phyloP scores from a whole-genome alignment of 192 early-diverging fungal genomes.

The Thamnidium elegans region DNA sequence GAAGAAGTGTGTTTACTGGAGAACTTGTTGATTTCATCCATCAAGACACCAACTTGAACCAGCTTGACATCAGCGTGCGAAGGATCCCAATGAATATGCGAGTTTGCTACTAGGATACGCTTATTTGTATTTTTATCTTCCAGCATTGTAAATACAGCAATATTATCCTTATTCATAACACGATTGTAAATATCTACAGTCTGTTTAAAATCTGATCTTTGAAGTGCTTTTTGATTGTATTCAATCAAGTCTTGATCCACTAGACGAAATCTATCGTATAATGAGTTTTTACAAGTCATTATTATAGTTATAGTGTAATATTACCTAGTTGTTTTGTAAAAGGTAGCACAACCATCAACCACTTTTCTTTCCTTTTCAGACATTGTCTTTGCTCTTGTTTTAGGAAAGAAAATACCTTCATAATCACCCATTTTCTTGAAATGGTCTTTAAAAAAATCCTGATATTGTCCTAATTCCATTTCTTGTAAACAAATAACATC shows the following conservation, averaged over 20 bases:
- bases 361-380: conserved; percentile 76
- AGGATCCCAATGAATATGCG: conserved; percentile 95
- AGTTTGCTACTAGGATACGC: conserved; percentile 77
- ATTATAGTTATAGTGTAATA: conserved; percentile 14
- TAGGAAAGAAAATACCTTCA: conserved; percentile 90
- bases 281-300: no score
- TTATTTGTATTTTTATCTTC: conserved; percentile 76
- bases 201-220: conserved; percentile 83
- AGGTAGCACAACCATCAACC: conserved; percentile 96
- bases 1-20: conserved; percentile 46
- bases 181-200: conserved; percentile 95
- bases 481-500: conserved; percentile 96
- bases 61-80: conserved; percentile 90
- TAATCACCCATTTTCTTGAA: conserved; percentile 74
- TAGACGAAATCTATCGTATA: conserved; percentile 61
- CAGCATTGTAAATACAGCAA: conserved; percentile 79
- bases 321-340: conserved; percentile 84
- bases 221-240: conserved; percentile 91
- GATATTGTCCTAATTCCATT: conserved; percentile 81
- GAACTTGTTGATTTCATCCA: conserved; percentile 81
- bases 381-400: conserved; percentile 94
- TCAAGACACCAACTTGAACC: conserved; percentile 90
- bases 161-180: conserved; percentile 97
- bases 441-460: conserved; percentile 81
- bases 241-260: conserved; percentile 88